Percentiles rank a stretch among this genome's conserved stretches.
These are phyloP conservation scores for Didymella sp. DNA, from an alignment of 2,329 filamentous ascomycete genomes.

Conservation along the genomic window DNA sequence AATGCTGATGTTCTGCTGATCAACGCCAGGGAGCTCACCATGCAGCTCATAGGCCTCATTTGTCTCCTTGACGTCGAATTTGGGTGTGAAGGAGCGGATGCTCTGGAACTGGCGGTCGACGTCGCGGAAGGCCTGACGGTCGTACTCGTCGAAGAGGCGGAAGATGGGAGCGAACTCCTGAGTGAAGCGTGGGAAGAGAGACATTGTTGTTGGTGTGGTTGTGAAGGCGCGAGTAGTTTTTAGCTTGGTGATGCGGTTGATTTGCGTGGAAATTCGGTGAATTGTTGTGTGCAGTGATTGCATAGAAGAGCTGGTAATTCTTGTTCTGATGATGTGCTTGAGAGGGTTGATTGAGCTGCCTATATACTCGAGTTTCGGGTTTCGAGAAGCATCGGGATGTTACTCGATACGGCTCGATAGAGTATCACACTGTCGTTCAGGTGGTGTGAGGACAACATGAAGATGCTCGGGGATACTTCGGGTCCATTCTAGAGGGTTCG, in stretches of 20 bases:
- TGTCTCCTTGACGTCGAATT: conserved; percentile 79
- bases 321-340: conserved; percentile 36
- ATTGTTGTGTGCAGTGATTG: conserved; percentile 47
- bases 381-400: conserved; percentile 40
- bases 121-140: conserved; percentile 45
- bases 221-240: conserved; percentile 30
- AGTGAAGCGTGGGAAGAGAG: conserved; percentile 53
- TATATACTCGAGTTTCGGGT: conserved; percentile 38
- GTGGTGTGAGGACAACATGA: conserved; percentile 25
- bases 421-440: conserved; percentile 14
- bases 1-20: conserved; percentile 75
- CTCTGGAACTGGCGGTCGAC: conserved; percentile 31
- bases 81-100: conserved; percentile 70
- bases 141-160: conserved; percentile 58
- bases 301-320: conserved; percentile 40
- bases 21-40: conserved; percentile 78
- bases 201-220: conserved; percentile 44
- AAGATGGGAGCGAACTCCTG: conserved; percentile 54
- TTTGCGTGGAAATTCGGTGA: conserved; percentile 37
- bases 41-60: conserved; percentile 75
- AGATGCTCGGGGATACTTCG: conserved; percentile 34
- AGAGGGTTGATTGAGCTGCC: conserved; percentile 15
- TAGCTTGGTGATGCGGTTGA: conserved; percentile 42
- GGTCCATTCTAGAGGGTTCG: conserved; percentile 33
- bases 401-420: conserved; percentile 14